Evolutionary conservation across 305 asterid species (phyloP).

Genomic region (Salvia sclarea): DNA sequence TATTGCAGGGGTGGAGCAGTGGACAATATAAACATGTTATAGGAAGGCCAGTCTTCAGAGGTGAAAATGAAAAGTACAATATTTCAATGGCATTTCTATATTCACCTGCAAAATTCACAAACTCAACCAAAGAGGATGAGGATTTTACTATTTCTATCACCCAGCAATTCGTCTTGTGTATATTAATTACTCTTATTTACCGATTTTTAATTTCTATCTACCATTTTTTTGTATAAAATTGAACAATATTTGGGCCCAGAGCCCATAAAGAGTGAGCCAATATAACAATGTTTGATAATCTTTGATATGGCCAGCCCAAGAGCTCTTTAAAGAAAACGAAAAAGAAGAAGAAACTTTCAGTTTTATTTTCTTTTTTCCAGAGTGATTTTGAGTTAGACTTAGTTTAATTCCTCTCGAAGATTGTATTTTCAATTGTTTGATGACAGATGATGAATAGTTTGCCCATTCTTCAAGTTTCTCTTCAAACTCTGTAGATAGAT

Average conservation of each 20-base stretch:
- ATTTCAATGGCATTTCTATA: conserved; percentile 66
- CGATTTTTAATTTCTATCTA: conserved; percentile 42
- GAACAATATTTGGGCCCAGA: conserved; percentile 3
- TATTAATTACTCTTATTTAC: conserved; percentile 42
- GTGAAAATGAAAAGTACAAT: conserved; percentile 36
- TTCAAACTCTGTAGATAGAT: not conserved
- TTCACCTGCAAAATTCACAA: conserved; percentile 41
- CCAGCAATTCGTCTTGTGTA: conserved; percentile 51
- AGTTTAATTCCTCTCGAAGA: not conserved
- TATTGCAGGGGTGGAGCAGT: conserved; percentile 53
- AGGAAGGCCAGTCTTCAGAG: conserved; percentile 68
- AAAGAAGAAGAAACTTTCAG: not conserved
- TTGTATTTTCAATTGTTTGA: not conserved
- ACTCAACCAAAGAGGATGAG: conserved; percentile 25
- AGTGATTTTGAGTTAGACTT: not conserved
- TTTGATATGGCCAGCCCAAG: conserved; percentile 24
- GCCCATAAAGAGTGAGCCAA: conserved; percentile 20
- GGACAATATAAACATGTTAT: conserved; percentile 72
- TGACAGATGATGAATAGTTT: conserved; percentile 1
- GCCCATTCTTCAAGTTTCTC: conserved; percentile 3
- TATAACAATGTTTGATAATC: not conserved
- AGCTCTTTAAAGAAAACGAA: too few species aligned
- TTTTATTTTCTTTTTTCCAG: not conserved
- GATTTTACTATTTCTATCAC: conserved; percentile 47
- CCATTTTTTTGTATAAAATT: conserved; percentile 28